Conservation (phyloP, 2,329 filamentous ascomycete species). For the Epicoccum sorghinum region DNA sequence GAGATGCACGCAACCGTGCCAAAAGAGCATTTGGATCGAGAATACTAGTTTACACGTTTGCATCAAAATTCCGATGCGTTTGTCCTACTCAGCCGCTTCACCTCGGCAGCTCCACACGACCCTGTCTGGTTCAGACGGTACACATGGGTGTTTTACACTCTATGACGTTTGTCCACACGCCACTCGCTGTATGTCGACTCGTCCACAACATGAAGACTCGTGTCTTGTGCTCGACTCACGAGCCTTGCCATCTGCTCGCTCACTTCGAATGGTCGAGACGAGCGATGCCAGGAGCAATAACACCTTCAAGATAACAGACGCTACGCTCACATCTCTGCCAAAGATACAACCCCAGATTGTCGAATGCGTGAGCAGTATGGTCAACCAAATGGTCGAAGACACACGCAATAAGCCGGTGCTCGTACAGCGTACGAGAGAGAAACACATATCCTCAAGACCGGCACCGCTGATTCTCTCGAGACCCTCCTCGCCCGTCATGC, state of each 20-base stretch:
- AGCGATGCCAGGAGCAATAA: not conserved
- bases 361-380: not conserved
- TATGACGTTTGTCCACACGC: constrained; percentile 10
- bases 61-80: not conserved
- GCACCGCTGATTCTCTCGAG: not conserved
- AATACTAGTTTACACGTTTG: too few relatives aligned
- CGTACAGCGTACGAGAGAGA: not conserved
- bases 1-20: not conserved
- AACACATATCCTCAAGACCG: not conserved
- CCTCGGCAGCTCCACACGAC: constrained; percentile 1
- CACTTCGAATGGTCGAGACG: not conserved
- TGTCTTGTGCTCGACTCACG: not conserved
- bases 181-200: not conserved
- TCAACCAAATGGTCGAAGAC: not conserved
- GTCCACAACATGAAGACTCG: not conserved
- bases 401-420: not conserved
- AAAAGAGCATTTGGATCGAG: too few relatives aligned
- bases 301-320: not conserved
- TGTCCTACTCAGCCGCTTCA: not conserved
- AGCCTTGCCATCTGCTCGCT: not conserved
- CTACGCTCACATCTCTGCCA: not conserved
- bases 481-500: constrained; percentile 1
- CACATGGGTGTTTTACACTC: constrained; percentile 5
- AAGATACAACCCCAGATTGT: not conserved
- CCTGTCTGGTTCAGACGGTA: not conserved